A percentile compares a stretch with the other conserved stretches of the same genome.
phyloP scores from a whole-genome alignment of 768 basidiomycete genomes.

The Cyathus striatus region DNA sequence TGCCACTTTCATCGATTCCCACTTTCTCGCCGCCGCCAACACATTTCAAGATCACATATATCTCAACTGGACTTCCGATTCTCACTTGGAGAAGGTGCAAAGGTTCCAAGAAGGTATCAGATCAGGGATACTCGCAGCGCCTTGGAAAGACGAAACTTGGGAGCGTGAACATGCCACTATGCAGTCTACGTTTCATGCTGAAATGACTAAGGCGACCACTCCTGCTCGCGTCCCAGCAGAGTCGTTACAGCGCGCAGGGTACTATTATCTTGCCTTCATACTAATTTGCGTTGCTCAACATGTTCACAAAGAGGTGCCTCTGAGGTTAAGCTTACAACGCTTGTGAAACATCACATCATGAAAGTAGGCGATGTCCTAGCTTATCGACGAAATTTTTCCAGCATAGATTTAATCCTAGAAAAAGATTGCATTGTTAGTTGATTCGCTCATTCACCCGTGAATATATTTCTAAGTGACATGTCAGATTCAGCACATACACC shows the following conservation, averaged over 20 bases:
- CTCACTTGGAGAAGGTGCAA: conserved; percentile 34
- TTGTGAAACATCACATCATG: conserved; percentile 40
- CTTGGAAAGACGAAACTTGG: conserved; percentile 67
- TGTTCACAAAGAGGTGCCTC: conserved; percentile 26
- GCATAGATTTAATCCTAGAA: conserved; percentile 34
- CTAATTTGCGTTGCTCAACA: neutral
- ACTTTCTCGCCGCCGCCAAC: conserved; percentile 47
- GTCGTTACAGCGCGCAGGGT: neutral
- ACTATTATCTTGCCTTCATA: neutral
- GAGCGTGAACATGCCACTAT: conserved; percentile 30
- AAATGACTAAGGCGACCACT: conserved; percentile 5
- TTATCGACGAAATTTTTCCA: conserved; percentile 44
- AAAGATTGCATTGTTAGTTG: conserved; percentile 48
- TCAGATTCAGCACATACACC: conserved; percentile 43
- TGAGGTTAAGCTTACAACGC: conserved; percentile 37
- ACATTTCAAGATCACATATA: conserved; percentile 60
- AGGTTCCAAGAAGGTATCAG: conserved; percentile 38
- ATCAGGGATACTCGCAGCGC: conserved; percentile 42
- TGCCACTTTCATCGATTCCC: conserved; percentile 42
- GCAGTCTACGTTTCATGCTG: conserved; percentile 8
- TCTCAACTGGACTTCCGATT: conserved; percentile 42
- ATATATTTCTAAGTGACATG: neutral
- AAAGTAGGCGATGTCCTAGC: conserved; percentile 50
- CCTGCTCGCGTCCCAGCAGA: neutral
- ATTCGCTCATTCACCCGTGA: neutral